Evolutionary conservation across 1,284 basidiomycete species (phyloP).

Genomic region (Sutorius eximius): DNA sequence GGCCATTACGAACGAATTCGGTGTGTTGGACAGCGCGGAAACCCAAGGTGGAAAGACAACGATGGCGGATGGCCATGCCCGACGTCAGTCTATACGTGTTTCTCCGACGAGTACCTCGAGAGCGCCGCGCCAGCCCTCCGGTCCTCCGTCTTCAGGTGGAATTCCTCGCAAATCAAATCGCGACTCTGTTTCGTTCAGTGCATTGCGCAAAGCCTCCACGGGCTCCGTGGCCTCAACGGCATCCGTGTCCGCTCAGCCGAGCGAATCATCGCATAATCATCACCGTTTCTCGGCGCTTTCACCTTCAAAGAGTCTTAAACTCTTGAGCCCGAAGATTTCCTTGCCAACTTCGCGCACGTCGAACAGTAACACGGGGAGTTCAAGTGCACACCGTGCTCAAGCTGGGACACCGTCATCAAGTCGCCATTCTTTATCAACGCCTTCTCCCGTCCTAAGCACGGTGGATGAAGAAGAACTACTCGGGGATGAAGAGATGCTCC

Average conservation of each 20-base stretch:
- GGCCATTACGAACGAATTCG: conserved; percentile 69
- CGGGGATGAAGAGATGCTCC: conserved; percentile 96
- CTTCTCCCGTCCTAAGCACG: conserved; percentile 71
- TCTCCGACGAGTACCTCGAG: conserved; percentile 63
- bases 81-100: conserved; percentile 52
- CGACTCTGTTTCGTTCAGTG: conserved; percentile 73
- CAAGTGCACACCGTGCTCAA: conserved; percentile 51
- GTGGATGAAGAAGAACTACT: conserved; percentile 88
- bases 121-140: conserved; percentile 65
- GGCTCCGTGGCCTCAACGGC: conserved; percentile 68
- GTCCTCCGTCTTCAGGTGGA: conserved; percentile 45
- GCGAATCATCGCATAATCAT: conserved; percentile 37
- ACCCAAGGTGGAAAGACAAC: conserved; percentile 31
- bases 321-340: conserved; percentile 75
- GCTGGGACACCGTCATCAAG: conserved; percentile 68
- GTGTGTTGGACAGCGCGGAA: conserved; percentile 66
- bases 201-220: conserved; percentile 76
- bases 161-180: conserved; percentile 65
- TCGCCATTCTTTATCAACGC: conserved; percentile 74
- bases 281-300: conserved; percentile 78
- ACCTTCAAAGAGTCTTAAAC: conserved; percentile 77
- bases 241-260: conserved; percentile 44
- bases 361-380: conserved; percentile 43
- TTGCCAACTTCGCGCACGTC: conserved; percentile 56
- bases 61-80: conserved; percentile 41